Evolutionary conservation across 176 grass and related monocot genomes (phyloP), one percentile per base, ranked within the genome.

Genomic region (Phyllostachys edulis): DNA sequence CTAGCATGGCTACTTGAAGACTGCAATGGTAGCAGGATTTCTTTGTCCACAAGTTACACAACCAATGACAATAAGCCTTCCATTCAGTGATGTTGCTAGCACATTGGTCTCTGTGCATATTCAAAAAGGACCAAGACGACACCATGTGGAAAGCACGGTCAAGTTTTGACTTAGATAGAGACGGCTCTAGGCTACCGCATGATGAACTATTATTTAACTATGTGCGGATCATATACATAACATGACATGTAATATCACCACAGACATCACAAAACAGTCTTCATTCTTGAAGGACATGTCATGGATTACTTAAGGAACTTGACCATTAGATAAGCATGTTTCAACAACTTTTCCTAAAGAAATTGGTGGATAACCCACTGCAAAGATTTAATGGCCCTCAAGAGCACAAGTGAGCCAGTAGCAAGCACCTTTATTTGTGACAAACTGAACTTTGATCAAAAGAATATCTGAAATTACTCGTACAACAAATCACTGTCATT

Each of bases 111-210:
- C 14, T 38, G 51, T 47, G 63, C 73, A 83, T 36, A 79, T 73
- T 73, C 73, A 57, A 47, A 29, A n/a, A 3, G 24, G 46, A 27
- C 71, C 46, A 50, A 86, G 16, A 76, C 14, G 21, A 75, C 67
- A 75, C 34, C 49, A 59, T 71, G 75, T 71, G 88, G 64, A 50
- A 82, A 73, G 73, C 66, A 57, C 23, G 80, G 84, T 80, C 80
- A 75, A 50, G 29, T 73, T 82, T 78, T 82, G 88, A 78, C 79
- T 29, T 34, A 60, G 88, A 90, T 51, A 84, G 39, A 80, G 49
- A 76, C 46, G 69, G 24, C 52, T 2, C 7, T n/a, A 39, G 44
- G 15, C 5, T 74, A 74, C 7, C 64, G 8, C 39, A 34, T 76
- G 71, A 44, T 68, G 15, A 51, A 64, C 26, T 7, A 17, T 26